A percentile compares a stretch with the other conserved stretches of the same genome.
Conservation (phyloP, 768 basidiomycete genomes). For the Cyathus striatus region DNA sequence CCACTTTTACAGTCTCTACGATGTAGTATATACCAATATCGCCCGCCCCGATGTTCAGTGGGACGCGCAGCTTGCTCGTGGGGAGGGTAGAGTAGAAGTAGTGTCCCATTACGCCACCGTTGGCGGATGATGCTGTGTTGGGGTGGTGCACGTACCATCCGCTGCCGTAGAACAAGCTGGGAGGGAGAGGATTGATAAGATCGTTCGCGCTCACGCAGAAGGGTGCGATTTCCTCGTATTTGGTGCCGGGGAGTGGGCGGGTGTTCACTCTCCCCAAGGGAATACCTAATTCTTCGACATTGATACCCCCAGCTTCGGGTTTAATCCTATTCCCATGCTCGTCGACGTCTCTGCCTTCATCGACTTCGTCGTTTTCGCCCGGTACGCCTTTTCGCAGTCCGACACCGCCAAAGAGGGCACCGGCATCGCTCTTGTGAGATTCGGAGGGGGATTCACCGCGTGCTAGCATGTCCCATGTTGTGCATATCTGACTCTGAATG, state of each 20-base stretch:
- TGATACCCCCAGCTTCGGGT: slow-evolving; percentile 10
- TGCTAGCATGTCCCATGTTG: slow-evolving; percentile 75
- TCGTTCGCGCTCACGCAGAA: slow-evolving; percentile 97
- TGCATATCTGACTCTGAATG: slow-evolving; percentile 85
- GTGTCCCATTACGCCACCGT: slow-evolving; percentile 51
- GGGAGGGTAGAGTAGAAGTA: slow-evolving; percentile 94
- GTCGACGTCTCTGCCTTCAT: slow-evolving; percentile 24
- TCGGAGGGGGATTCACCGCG: slow-evolving; percentile 63
- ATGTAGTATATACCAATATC: slow-evolving; percentile 92
- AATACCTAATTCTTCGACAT: slow-evolving; percentile 40
- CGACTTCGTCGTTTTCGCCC: slow-evolving; percentile 23
- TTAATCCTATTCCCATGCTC: slow-evolving; percentile 20
- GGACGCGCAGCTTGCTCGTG: slow-evolving; percentile 76
- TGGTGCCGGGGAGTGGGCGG: slow-evolving; percentile 43
- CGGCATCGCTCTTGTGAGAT: slow-evolving; percentile 30
- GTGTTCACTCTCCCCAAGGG: slow-evolving; percentile 72
- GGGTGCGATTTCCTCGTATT: slow-evolving; percentile 84
- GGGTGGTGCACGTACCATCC: slow-evolving; percentile 88
- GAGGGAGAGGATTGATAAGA: slow-evolving; percentile 94
- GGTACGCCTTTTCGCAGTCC: slow-evolving; percentile 77
- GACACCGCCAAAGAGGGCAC: slow-evolving; percentile 73
- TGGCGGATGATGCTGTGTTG: slow-evolving; percentile 19
- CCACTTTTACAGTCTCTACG: slow-evolving; percentile 55
- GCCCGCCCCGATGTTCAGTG: slow-evolving; percentile 79
- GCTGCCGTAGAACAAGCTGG: slow-evolving; percentile 86